Conservation (phyloP, 176 grass and related monocot species). For the Triticum urartu region DNA sequence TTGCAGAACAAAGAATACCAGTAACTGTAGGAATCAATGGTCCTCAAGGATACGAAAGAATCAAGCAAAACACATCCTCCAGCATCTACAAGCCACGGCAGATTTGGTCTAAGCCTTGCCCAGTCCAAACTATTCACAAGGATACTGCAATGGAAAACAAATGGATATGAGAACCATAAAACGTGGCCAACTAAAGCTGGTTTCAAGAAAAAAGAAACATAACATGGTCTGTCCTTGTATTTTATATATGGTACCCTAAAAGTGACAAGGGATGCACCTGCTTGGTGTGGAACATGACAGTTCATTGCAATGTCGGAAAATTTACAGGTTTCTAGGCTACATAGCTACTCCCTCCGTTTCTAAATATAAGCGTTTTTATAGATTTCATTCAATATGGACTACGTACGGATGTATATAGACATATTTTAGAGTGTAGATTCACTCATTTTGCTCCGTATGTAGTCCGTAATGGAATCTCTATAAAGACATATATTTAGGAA, state of each 20-base stretch:
- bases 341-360: not conserved
- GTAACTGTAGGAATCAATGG: constrained; percentile 4
- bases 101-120: constrained; percentile 76
- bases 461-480: no score
- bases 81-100: constrained; percentile 93
- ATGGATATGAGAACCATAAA: not conserved
- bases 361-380: no score
- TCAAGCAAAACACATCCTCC: constrained; percentile 90
- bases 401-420: no score
- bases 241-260: constrained; percentile 2
- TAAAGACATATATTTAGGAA: no score
- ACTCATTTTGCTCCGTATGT: no score
- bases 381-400: no score
- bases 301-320: not conserved
- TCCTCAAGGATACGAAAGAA: constrained; percentile 84
- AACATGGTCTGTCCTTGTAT: not conserved
- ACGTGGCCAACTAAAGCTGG: not conserved
- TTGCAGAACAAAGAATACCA: not conserved
- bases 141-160: constrained; percentile 66
- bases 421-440: no score
- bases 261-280: not conserved
- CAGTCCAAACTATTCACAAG: constrained; percentile 91
- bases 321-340: not conserved
- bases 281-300: constrained; percentile 3
- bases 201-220: not conserved